These are phyloP conservation scores for Wickerhamomyces alni DNA, from an alignment of 805 yeast species.

Conservation along the genomic window DNA sequence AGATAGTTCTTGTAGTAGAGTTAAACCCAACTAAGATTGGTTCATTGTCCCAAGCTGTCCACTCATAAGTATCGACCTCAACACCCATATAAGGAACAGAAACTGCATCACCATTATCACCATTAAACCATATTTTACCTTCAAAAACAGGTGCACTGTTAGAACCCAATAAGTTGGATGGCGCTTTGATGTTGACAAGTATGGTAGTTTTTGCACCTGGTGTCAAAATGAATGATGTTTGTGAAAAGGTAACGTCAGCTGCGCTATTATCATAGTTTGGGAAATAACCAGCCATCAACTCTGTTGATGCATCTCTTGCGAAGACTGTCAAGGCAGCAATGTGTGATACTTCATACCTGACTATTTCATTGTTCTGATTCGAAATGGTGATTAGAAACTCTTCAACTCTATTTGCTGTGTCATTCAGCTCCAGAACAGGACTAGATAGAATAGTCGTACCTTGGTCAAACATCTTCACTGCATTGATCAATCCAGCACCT, in stretches of 20 bases:
- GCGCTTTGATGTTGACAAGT: constrained; percentile 6
- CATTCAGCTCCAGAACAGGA: constrained; percentile 9
- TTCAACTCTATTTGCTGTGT: constrained; percentile 10
- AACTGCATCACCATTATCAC: constrained; percentile 11
- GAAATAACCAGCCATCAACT: background rate
- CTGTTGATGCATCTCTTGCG: constrained; percentile 2
- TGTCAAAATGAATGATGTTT: constrained; percentile 3
- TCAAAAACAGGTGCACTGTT: constrained; percentile 5
- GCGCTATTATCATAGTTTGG: constrained; percentile 3
- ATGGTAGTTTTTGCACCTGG: constrained; percentile 10
- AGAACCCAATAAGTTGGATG: background rate
- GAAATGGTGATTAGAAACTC: constrained; percentile 7
- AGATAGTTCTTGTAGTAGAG: constrained; percentile 1
- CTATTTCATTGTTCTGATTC: constrained; percentile 7
- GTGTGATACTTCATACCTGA: constrained; percentile 6
- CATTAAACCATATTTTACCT: constrained; percentile 10
- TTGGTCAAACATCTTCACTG: constrained; percentile 7
- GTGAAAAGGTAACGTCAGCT: constrained; percentile 6
- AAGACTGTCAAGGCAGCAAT: constrained; percentile 6
- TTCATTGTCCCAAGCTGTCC: constrained; percentile 4
- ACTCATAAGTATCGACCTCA: constrained; percentile 5
- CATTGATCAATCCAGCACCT: constrained; percentile 14
- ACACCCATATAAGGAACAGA: constrained; percentile 16
- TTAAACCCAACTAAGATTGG: constrained; percentile 6
- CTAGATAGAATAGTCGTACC: constrained; percentile 5